These are phyloP conservation scores for Euphorbia neoarborescens DNA, from an alignment of 441 rosid species.

Conservation along the genomic window DNA sequence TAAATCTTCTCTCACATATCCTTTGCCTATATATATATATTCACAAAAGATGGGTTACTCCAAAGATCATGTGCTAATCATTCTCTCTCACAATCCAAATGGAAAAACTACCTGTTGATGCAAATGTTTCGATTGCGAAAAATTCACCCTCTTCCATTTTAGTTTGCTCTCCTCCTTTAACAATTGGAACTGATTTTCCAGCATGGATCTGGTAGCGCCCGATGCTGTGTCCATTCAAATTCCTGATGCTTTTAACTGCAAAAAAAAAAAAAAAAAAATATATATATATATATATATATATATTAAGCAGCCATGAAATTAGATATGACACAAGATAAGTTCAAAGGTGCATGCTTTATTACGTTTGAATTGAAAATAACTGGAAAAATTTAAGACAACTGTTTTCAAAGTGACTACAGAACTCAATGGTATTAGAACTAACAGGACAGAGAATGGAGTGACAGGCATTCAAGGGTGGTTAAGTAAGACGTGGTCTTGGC, in stretches of 20 bases:
- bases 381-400: background rate
- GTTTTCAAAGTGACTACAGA: background rate
- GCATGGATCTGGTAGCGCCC: constrained; percentile 93
- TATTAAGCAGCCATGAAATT: background rate
- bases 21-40: constrained; percentile 57
- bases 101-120: constrained; percentile 58
- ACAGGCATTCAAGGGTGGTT: background rate
- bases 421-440: background rate
- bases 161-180: constrained; percentile 95
- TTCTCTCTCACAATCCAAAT: constrained; percentile 9
- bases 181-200: constrained; percentile 88
- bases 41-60: constrained; percentile 6
- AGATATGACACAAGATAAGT: background rate
- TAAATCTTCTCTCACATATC: constrained; percentile 82
- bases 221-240: constrained; percentile 89
- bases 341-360: background rate
- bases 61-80: background rate
- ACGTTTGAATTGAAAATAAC: background rate
- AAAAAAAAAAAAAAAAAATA: too few relatives aligned
- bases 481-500: background rate
- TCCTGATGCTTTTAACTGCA: constrained; percentile 86
- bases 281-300: too few relatives aligned
- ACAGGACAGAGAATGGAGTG: background rate
- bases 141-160: constrained; percentile 99
- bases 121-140: constrained; percentile 91